A percentile compares a stretch with the other conserved stretches of the same genome.
phyloP scores from a whole-genome alignment of 1,284 basidiomycete species.

The Austroboletus novae-zelandiae region DNA sequence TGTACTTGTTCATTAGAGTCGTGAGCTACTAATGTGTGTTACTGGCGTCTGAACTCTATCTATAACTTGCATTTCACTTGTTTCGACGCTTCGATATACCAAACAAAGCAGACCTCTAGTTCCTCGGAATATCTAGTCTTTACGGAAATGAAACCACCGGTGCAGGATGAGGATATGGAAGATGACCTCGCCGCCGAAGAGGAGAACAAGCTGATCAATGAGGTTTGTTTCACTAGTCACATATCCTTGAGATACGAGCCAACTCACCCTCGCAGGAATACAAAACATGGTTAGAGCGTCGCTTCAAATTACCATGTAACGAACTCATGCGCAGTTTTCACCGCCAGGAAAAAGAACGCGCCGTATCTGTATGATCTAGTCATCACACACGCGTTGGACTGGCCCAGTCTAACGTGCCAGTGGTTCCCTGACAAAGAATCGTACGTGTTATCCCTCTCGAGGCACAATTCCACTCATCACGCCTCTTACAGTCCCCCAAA shows the following conservation, averaged over 20 bases:
- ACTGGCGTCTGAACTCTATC: slow-evolving; percentile 4
- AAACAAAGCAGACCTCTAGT: not conserved
- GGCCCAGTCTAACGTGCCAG: slow-evolving; percentile 97
- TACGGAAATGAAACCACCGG: slow-evolving; percentile 55
- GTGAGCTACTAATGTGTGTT: not conserved
- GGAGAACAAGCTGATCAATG: slow-evolving; percentile 90
- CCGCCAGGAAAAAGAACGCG: slow-evolving; percentile 90
- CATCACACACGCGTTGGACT: slow-evolving; percentile 96
- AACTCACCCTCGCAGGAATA: slow-evolving; percentile 57
- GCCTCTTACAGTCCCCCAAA: slow-evolving; percentile 61
- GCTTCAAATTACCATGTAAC: not conserved
- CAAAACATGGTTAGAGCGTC: slow-evolving; percentile 65
- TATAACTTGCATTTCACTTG: not conserved
- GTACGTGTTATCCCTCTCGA: slow-evolving; percentile 45
- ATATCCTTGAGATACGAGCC: slow-evolving; percentile 9
- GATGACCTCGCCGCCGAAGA: slow-evolving; percentile 80
- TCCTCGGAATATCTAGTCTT: not conserved
- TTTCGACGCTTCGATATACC: not conserved
- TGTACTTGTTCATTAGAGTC: not conserved
- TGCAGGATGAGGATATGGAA: slow-evolving; percentile 67
- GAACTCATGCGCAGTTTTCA: slow-evolving; percentile 9
- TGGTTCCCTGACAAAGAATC: slow-evolving; percentile 98
- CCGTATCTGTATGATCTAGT: slow-evolving; percentile 97
- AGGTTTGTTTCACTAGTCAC: slow-evolving; percentile 51
- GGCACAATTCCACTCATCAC: not conserved